Conservation (phyloP, 1,139 yeast genomes). For the Yamadazyma aaseri region DNA sequence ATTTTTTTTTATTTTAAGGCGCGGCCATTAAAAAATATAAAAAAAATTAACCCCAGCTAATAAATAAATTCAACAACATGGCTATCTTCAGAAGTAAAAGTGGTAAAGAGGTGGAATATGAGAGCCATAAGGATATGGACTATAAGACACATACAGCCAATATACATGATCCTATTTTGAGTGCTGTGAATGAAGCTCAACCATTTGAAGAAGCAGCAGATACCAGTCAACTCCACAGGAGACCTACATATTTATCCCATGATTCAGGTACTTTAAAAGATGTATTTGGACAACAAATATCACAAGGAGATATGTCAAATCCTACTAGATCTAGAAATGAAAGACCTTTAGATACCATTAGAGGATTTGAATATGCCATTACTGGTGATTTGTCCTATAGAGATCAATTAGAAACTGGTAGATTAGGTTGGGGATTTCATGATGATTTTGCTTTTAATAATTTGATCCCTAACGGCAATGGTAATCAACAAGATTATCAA, state of each 20-base stretch:
- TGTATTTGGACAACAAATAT: constrained; percentile 77
- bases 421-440: constrained; percentile 74
- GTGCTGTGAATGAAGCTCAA: constrained; percentile 92
- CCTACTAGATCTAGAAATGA: constrained; percentile 92
- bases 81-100: constrained; percentile 39
- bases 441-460: constrained; percentile 45
- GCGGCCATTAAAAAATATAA: too few species aligned
- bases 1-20: too few species aligned
- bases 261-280: constrained; percentile 59
- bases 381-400: constrained; percentile 79
- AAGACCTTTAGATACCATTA: constrained; percentile 91
- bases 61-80: constrained; percentile 5
- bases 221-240: constrained; percentile 24
- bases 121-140: constrained; percentile 23
- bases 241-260: constrained; percentile 41
- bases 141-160: constrained; percentile 55
- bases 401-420: constrained; percentile 75
- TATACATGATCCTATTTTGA: constrained; percentile 83
- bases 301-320: constrained; percentile 78
- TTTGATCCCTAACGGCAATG: constrained; percentile 23
- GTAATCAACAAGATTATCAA: constrained; percentile 12
- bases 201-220: constrained; percentile 83
- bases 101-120: constrained; percentile 32
- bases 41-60: neutral
- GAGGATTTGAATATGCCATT: constrained; percentile 88